These are phyloP conservation scores for Sporothrix euskadiensis DNA, from an alignment of 2,329 filamentous ascomycete genomes.

Conservation along the genomic window DNA sequence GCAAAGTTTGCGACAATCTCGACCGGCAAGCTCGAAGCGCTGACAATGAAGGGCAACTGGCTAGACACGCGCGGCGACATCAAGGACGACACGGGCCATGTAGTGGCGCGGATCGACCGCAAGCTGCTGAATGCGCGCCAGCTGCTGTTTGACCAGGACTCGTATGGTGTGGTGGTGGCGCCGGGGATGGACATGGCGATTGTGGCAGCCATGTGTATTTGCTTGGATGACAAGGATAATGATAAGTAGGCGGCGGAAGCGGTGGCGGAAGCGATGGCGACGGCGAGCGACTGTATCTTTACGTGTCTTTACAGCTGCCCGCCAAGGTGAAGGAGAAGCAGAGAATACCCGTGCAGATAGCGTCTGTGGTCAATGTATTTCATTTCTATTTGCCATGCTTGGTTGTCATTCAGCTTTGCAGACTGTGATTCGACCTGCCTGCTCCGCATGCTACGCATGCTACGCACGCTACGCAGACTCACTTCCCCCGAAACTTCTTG, in stretches of 20 bases:
- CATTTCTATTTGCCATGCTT: not conserved
- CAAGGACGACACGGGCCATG: slow-evolving; percentile 27
- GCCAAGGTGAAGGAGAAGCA: not conserved
- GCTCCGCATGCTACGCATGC: not conserved
- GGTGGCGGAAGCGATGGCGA: too few relatives aligned
- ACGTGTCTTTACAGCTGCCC: too few relatives aligned
- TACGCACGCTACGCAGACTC: not conserved
- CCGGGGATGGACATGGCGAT: slow-evolving; percentile 66
- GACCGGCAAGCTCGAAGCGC: slow-evolving; percentile 46
- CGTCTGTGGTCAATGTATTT: not conserved
- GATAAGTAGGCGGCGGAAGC: slow-evolving; percentile 37
- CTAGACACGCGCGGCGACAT: slow-evolving; percentile 47
- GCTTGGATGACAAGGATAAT: slow-evolving; percentile 66
- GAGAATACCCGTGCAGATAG: not conserved
- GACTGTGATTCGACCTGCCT: too few relatives aligned
- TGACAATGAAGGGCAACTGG: slow-evolving; percentile 64
- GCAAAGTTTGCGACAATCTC: slow-evolving; percentile 56
- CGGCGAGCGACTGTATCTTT: too few relatives aligned
- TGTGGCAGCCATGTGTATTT: slow-evolving; percentile 67
- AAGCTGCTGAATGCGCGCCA: slow-evolving; percentile 59
- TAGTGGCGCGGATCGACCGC: slow-evolving; percentile 61
- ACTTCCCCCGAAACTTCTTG: slow-evolving; percentile 41
- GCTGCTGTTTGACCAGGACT: slow-evolving; percentile 62
- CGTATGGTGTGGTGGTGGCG: slow-evolving; percentile 64
- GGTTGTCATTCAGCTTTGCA: too few relatives aligned